Conservation (phyloP, 139 green algal genomes). For the Chlamydomonas schloesseri region DNA sequence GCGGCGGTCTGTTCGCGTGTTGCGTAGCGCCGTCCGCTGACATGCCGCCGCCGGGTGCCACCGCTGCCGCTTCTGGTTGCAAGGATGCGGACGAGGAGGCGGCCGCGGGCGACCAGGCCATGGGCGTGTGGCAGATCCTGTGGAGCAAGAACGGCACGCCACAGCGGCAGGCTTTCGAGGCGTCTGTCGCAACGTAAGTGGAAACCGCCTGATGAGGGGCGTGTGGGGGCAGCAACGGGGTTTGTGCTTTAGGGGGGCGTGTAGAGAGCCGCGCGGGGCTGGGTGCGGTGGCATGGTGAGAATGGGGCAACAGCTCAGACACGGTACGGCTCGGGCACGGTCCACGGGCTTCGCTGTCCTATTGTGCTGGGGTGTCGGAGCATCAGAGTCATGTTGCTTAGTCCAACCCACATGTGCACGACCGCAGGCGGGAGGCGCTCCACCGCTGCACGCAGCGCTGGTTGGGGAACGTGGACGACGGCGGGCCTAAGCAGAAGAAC, state of each 20-base stretch:
- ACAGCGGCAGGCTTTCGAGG: conserved; percentile 48
- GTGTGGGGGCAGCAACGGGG: too few relatives aligned
- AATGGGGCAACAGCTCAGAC: too few relatives aligned
- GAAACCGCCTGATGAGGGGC: background rate
- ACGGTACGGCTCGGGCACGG: too few relatives aligned
- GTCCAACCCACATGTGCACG: background rate
- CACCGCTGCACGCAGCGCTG: conserved; percentile 50
- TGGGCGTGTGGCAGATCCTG: conserved; percentile 51
- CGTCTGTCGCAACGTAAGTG: conserved; percentile 38
- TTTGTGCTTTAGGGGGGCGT: too few relatives aligned
- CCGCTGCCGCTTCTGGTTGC: conserved; percentile 4
- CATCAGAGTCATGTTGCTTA: too few relatives aligned
- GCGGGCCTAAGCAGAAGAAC: background rate
- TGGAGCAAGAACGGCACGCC: conserved; percentile 43
- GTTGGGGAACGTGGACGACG: conserved; percentile 36
- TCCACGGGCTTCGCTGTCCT: too few relatives aligned
- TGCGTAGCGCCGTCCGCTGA: conserved; percentile 10
- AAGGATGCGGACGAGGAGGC: conserved; percentile 25
- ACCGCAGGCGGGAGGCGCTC: conserved; percentile 38
- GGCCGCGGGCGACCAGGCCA: background rate
- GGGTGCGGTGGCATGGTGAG: too few relatives aligned
- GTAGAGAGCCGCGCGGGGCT: too few relatives aligned
- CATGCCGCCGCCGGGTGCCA: too few relatives aligned
- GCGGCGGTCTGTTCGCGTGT: conserved; percentile 28
- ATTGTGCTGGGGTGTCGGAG: too few relatives aligned